Evolutionary conservation across 352 stramenopile genomes (phyloP), one percentile per base, ranked within the genome.

Genomic region (Phytophthora fragariaefolia): DNA sequence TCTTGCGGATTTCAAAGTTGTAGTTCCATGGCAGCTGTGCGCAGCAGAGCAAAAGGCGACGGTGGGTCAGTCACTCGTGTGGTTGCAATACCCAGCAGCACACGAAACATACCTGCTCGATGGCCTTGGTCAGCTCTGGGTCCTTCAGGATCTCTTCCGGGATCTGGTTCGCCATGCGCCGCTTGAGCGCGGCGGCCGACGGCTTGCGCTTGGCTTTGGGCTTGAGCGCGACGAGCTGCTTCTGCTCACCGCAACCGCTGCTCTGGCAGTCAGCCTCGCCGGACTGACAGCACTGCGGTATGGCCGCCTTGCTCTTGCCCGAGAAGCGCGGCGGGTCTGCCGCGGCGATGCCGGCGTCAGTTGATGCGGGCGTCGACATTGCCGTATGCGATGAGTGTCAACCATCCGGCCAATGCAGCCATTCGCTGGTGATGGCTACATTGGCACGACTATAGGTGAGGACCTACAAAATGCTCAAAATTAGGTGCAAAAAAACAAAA

Each of bases 1-100:
- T 99, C 82, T 99, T 99, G 64, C 85, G 86, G 61, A 99, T 93
- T 79, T 98, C 91, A 83, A 99, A 99, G 64, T 98, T 98, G 80
- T 99, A 99, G 72, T 99, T 99, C 64, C 82, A 86, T 15, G 98
- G 98, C 18, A 99, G 84, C 72, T 95, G 63, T n/a, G 45, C 43
- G 42, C 1, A 56, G 34, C 34, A 42, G 13, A 42, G 28, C 28
- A 34, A 5, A 34, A n/a, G n/a, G n/a, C 28, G 28, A 34, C 7
- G 10, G 34, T 18, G 34, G 6, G 34, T 42, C 12, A 42, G 34
- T 42, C 5, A 20, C 18, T 4, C 13, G 1, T n/a, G 34, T 15
- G 34, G 0, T 42, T 4, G 13, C 4, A 15, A 24, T 9, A 5
- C 24, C 6, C 40, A 24, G 13, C 18, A 6, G 9, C 24, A 5